These are phyloP conservation scores for Fusarium brachygibbosum DNA, from an alignment of 2,329 filamentous ascomycete genomes.

Conservation along the genomic window DNA sequence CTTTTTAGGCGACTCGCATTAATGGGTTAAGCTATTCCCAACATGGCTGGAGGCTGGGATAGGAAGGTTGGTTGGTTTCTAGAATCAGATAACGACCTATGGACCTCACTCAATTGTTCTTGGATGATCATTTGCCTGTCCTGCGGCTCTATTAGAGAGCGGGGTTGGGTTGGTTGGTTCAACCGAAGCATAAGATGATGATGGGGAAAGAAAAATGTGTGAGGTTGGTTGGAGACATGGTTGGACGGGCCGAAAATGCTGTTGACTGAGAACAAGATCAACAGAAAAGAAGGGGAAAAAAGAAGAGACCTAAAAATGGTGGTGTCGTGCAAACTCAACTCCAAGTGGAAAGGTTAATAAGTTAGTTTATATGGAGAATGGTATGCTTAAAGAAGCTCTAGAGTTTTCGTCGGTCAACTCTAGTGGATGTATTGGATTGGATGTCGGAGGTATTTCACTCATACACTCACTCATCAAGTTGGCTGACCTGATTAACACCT, in stretches of 20 bases:
- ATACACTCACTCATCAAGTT: neutral
- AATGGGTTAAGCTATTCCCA: constrained; percentile 33
- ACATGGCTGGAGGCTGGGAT: constrained; percentile 40
- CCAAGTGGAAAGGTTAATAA: constrained; percentile 40
- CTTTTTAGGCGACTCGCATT: constrained; percentile 37
- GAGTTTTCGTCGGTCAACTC: constrained; percentile 25
- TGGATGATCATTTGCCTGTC: constrained; percentile 30
- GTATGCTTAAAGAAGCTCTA: constrained; percentile 39
- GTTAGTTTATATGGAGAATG: constrained; percentile 17
- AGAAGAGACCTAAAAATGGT: constrained; percentile 15
- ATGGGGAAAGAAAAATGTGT: constrained; percentile 2
- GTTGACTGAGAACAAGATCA: constrained; percentile 6
- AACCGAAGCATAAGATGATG: neutral
- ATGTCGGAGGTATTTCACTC: neutral
- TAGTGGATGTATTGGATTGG: neutral
- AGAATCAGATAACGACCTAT: constrained; percentile 28
- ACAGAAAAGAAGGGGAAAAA: constrained; percentile 13
- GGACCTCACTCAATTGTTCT: neutral
- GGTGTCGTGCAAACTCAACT: constrained; percentile 36
- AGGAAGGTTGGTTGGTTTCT: constrained; percentile 28
- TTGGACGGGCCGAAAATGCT: constrained; percentile 38
- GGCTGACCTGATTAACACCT: constrained; percentile 9
- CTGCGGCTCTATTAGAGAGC: constrained; percentile 35
- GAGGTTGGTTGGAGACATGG: constrained; percentile 32
- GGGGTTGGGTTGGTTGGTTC: constrained; percentile 11